These are phyloP conservation scores for Rhizophora mangle DNA, from an alignment of 345 rosid species.

Conservation along the genomic window DNA sequence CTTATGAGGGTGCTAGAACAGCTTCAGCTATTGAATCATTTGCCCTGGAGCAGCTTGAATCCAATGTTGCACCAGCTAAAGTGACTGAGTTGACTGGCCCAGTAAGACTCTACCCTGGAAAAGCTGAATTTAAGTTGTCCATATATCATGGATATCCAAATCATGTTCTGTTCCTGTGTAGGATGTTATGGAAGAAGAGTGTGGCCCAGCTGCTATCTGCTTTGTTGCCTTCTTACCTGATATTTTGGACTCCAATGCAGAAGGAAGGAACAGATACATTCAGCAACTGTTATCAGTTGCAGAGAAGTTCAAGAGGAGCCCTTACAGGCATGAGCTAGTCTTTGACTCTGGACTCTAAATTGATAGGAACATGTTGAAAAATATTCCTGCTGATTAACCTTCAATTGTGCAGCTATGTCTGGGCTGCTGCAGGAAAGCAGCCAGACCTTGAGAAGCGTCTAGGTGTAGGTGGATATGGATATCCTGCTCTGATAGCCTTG, in stretches of 20 bases:
- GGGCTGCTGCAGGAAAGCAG: slow-evolving; percentile 95
- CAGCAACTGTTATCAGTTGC: slow-evolving; percentile 70
- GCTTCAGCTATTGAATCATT: slow-evolving; percentile 87
- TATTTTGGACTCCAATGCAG: slow-evolving; percentile 92
- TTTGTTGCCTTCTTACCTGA: slow-evolving; percentile 93
- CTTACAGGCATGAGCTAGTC: slow-evolving; percentile 56
- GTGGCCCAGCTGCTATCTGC: slow-evolving; percentile 91
- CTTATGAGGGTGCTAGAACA: slow-evolving; percentile 88
- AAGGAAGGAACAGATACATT: slow-evolving; percentile 86
- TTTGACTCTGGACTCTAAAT: neutral
- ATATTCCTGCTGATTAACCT: neutral
- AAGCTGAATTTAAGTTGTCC: slow-evolving; percentile 6
- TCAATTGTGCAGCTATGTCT: slow-evolving; percentile 59
- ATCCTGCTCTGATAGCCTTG: slow-evolving; percentile 94
- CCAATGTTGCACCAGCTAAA: slow-evolving; percentile 78
- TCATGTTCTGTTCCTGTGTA: slow-evolving; percentile 22
- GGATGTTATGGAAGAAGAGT: slow-evolving; percentile 87
- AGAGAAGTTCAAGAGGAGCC: slow-evolving; percentile 80
- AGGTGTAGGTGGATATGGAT: slow-evolving; percentile 94
- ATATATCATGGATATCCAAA: neutral
- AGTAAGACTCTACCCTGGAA: slow-evolving; percentile 37
- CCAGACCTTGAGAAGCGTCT: slow-evolving; percentile 80
- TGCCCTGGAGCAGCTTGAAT: slow-evolving; percentile 80
- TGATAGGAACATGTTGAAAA: neutral
- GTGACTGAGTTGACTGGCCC: slow-evolving; percentile 79